Base-by-base conservation (phyloP, 1,284 basidiomycete genomes). In the Ustilago sp. region DNA sequence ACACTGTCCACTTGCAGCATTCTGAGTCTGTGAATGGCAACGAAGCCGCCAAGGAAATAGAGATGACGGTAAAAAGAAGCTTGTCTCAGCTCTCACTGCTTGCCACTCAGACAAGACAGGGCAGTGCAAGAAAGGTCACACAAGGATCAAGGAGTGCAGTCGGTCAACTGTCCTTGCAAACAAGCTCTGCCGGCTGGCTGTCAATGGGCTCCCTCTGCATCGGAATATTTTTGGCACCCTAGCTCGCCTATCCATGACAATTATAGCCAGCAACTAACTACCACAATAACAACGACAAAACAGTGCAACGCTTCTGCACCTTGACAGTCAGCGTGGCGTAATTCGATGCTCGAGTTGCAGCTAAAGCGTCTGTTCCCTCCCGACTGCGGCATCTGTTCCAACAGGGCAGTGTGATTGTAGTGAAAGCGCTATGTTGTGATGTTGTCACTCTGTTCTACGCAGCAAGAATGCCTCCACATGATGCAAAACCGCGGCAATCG, bases 301-400 rank as follows among this genome's bases (percentile, higher is more conserved):
- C 51, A 53, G 36, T 23, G 53, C 38, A 23, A 41, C 53, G 28
- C 28, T 36, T 15, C 36, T 55, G 48, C 48, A 50, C 28, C 48
- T 50, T 45, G 43, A 50, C 48, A 50, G 48, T 50, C 48, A 50
- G 35, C 43, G 23, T 50, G 34, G 45, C 35, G n/a, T 31, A 17
- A 17, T 48, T 31, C 34, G 57, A 59, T 59, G 35, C 47, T 59
- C 57, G 32, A 41, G 19, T 23, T 59, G 57, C 57, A 59, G 57
- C 35, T 28, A n/a, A 35, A 28, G 34, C 8, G 32, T 34, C 34
- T 53, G 7, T 50, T 12, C 48, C 31, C 31, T 45, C 48, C 13
- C 48, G 48, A 50, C 48, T 45, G 43, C 43, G 6, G 43, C 43
- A 45, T 4, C n/a, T 45, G 5, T 28, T 41, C 39, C 39, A 41